phyloP scores from a whole-genome alignment of 2,329 filamentous ascomycete genomes.

The Lomentospora prolificans region DNA sequence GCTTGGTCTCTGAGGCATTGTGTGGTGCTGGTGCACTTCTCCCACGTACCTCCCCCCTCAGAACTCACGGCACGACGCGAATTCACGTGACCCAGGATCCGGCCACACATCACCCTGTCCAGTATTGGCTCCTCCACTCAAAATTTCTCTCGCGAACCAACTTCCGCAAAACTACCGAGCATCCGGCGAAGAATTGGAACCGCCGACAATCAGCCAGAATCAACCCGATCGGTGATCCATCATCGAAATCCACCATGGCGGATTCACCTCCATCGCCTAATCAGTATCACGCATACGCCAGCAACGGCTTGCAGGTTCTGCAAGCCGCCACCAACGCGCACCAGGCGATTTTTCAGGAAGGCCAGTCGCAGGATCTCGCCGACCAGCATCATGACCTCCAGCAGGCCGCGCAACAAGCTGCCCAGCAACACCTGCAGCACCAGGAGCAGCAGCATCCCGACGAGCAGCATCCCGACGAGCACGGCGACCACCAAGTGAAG shows the following conservation, averaged over 20 bases:
- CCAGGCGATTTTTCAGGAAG: constrained; percentile 27
- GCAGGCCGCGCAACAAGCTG: constrained; percentile 26
- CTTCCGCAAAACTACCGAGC: constrained; percentile 8
- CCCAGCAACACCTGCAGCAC: constrained; percentile 16
- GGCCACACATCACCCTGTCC: neutral
- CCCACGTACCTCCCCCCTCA: no score
- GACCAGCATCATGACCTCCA: constrained; percentile 28
- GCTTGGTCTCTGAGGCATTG: no score
- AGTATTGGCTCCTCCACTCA: neutral
- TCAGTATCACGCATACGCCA: constrained; percentile 29
- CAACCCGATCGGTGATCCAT: neutral
- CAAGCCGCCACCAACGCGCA: constrained; percentile 35
- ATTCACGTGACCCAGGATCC: neutral
- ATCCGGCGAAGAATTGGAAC: neutral
- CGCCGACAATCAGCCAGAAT: constrained; percentile 9
- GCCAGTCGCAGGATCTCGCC: constrained; percentile 24
- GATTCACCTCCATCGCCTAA: constrained; percentile 2
- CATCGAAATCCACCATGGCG: constrained; percentile 7
- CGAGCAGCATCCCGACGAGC: constrained; percentile 12
- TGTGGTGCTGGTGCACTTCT: no score
- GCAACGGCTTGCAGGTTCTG: constrained; percentile 35
- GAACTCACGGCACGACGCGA: no score
- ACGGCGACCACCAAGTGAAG: constrained; percentile 9
- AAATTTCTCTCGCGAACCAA: constrained; percentile 5
- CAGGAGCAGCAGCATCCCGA: constrained; percentile 14